Percentiles rank a stretch among this genome's conserved stretches.
Evolutionary conservation across 768 basidiomycete species (phyloP).

Genomic region (Erythrobasidium yunnanense): DNA sequence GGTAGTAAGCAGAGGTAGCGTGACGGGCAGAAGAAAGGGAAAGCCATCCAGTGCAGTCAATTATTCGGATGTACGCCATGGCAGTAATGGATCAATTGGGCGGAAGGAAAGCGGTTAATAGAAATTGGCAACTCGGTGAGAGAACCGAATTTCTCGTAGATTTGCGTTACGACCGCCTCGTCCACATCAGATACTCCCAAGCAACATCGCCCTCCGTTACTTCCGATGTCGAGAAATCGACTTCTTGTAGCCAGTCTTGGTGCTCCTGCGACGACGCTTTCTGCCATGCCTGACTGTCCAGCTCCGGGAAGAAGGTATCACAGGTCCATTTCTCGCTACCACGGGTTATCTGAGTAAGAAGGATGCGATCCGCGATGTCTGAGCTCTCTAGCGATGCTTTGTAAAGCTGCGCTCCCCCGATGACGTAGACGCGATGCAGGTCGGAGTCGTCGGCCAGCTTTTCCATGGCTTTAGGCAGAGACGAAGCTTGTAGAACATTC

Average conservation of each 20-base stretch:
- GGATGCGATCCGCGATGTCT: conserved; percentile 61
- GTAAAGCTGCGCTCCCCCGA: conserved; percentile 85
- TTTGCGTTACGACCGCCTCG: no score
- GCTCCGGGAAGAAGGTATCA: conserved; percentile 76
- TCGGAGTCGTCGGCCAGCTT: conserved; percentile 27
- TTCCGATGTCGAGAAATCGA: neutral
- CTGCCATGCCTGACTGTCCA: conserved; percentile 49
- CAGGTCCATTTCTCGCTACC: conserved; percentile 60
- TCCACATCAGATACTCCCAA: conserved; percentile 22
- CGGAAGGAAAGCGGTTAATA: no score
- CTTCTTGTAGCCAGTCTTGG: conserved; percentile 60
- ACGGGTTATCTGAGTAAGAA: conserved; percentile 69
- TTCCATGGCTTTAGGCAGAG: conserved; percentile 28
- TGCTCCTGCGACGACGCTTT: conserved; percentile 55
- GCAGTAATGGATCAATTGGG: no score
- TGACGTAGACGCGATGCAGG: conserved; percentile 62
- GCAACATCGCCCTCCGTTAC: neutral
- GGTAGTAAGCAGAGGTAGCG: no score
- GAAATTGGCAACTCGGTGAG: no score
- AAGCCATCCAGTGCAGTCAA: no score
- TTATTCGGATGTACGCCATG: no score
- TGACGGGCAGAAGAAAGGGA: no score
- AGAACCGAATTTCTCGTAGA: no score
- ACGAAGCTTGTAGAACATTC: conserved; percentile 21
- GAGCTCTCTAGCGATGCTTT: conserved; percentile 50